A percentile compares a stretch with the other conserved stretches of the same genome.
Evolutionary conservation across 805 yeast genomes (phyloP).

Genomic region (Myxozyma lipomycoides): DNA sequence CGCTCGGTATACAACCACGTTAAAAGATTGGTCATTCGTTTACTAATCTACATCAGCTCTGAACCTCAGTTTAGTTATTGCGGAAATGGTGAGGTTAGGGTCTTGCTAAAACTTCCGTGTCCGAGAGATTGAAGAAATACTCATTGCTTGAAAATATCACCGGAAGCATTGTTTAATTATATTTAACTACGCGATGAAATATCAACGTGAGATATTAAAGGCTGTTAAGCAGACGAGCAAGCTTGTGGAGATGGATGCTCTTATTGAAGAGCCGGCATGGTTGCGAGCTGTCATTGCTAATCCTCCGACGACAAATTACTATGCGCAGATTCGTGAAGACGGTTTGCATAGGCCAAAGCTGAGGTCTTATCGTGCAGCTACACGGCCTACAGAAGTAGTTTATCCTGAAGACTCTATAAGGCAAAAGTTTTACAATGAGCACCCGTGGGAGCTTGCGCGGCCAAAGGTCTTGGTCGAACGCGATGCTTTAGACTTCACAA

Average conservation of each 20-base stretch:
- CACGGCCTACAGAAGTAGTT: constrained; percentile 51
- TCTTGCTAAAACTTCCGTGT: no score
- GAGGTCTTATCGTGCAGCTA: constrained; percentile 41
- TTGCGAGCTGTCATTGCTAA: constrained; percentile 73
- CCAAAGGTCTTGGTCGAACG: constrained; percentile 82
- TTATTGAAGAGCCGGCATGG: constrained; percentile 71
- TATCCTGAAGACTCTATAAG: constrained; percentile 79
- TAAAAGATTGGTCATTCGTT: no score
- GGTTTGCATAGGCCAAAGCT: constrained; percentile 16
- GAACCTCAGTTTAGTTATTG: no score
- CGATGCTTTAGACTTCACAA: constrained; percentile 51
- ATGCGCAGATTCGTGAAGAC: constrained; percentile 30
- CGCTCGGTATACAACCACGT: no score
- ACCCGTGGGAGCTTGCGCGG: constrained; percentile 96
- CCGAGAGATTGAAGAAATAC: no score
- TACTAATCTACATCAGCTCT: no score
- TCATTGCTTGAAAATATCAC: no score
- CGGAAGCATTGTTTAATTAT: no score
- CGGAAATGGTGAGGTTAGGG: no score
- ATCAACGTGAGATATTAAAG: constrained; percentile 62
- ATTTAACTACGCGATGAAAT: constrained; percentile 25
- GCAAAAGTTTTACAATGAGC: constrained; percentile 78
- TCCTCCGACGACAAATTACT: constrained; percentile 66
- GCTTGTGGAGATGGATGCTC: constrained; percentile 58
- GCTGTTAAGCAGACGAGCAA: constrained; percentile 64